Evolutionary conservation across 768 basidiomycete species (phyloP).

Genomic region (Sporobolomyces phaffii): DNA sequence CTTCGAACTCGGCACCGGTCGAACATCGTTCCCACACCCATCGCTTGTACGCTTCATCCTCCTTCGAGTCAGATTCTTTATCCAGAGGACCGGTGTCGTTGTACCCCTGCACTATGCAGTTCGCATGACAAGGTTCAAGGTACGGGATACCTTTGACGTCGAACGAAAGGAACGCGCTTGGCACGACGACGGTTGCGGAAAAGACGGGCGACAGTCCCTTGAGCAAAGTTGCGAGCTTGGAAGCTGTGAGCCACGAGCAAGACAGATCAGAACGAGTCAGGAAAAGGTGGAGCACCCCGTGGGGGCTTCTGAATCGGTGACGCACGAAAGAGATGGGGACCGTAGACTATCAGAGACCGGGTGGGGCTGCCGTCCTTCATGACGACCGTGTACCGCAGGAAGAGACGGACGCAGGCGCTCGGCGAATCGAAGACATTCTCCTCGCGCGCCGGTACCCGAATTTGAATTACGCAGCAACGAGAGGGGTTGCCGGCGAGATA

Average conservation of each 20-base stretch:
- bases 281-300: too few species aligned
- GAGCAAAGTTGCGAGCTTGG: neutral
- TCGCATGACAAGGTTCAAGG: slow-evolving; percentile 21
- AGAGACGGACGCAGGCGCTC: too few species aligned
- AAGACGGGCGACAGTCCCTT: neutral
- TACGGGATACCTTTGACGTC: slow-evolving; percentile 27
- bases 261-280: too few species aligned
- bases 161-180: slow-evolving; percentile 16
- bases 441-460: too few species aligned
- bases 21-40: slow-evolving; percentile 21
- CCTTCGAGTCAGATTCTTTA: too few species aligned
- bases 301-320: too few species aligned
- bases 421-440: too few species aligned
- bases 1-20: slow-evolving; percentile 13
- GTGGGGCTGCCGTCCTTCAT: neutral
- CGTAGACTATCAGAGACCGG: slow-evolving; percentile 17
- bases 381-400: neutral
- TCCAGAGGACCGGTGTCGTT: too few species aligned
- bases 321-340: slow-evolving; percentile 26
- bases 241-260: slow-evolving; percentile 2
- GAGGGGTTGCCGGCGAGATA: too few species aligned
- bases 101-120: slow-evolving; percentile 7
- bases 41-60: slow-evolving; percentile 9
- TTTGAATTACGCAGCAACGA: too few species aligned
- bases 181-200: slow-evolving; percentile 2